phyloP scores from a whole-genome alignment of 2,329 filamentous ascomycete genomes.

The Pseudonectria buxi region DNA sequence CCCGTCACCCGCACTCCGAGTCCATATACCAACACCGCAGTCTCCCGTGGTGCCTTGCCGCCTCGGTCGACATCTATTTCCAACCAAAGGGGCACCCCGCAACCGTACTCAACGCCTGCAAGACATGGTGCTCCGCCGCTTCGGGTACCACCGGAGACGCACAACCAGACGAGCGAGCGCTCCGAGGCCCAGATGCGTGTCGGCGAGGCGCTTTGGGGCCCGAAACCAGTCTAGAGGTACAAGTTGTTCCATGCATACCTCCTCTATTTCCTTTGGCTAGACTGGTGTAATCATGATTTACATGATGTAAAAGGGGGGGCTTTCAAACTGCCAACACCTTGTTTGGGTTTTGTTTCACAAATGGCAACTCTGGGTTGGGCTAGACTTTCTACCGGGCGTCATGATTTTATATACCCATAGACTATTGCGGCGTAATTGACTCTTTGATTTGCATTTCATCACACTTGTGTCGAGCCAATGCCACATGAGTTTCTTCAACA shows the following conservation, averaged over 20 bases:
- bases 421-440: no score
- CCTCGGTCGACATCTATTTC: neutral
- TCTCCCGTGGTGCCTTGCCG: no score
- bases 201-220: slow-evolving; percentile 11
- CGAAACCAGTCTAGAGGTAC: neutral
- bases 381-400: no score
- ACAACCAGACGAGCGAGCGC: slow-evolving; percentile 1
- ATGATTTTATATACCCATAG: no score
- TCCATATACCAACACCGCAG: neutral
- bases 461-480: no score
- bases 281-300: slow-evolving; percentile 4
- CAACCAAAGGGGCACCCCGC: neutral
- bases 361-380: no score
- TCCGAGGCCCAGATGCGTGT: slow-evolving; percentile 5
- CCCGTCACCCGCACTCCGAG: neutral
- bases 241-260: neutral
- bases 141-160: slow-evolving; percentile 1
- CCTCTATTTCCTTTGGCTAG: neutral
- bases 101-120: neutral
- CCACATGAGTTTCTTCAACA: no score
- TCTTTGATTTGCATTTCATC: no score
- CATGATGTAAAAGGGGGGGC: slow-evolving; percentile 11
- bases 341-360: no score
- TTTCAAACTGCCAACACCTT: slow-evolving; percentile 12
- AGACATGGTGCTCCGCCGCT: neutral